Evolutionary conservation across 2,329 filamentous ascomycete genomes (phyloP).

Genomic region (Trichoderma sp.): DNA sequence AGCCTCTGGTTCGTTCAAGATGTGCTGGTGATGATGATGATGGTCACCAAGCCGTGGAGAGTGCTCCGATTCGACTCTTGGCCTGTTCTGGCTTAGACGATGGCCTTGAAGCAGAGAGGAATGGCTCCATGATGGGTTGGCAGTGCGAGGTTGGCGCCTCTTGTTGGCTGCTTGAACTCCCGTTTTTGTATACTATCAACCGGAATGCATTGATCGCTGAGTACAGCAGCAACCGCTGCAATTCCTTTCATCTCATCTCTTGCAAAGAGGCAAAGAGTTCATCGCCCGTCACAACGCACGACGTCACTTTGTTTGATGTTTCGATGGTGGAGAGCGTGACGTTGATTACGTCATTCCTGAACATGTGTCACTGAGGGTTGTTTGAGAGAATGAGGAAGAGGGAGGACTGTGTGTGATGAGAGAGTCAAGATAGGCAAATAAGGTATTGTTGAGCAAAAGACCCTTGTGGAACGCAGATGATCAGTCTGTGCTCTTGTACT

Average conservation of each 20-base stretch:
- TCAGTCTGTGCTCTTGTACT: neutral
- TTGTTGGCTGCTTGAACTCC: neutral
- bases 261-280: too few species aligned
- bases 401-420: neutral
- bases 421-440: neutral
- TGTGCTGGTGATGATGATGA: too few species aligned
- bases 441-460: neutral
- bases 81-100: slow-evolving; percentile 9
- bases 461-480: slow-evolving; percentile 2
- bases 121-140: neutral
- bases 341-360: slow-evolving; percentile 24
- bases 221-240: neutral
- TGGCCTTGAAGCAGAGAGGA: neutral
- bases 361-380: slow-evolving; percentile 14
- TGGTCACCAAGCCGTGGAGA: neutral
- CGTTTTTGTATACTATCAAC: neutral
- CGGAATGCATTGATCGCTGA: neutral
- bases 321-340: slow-evolving; percentile 9
- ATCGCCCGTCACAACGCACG: neutral
- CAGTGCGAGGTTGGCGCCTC: neutral
- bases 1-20: too few species aligned
- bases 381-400: neutral
- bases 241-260: too few species aligned
- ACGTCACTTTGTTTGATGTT: slow-evolving; percentile 18
- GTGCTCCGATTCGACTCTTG: slow-evolving; percentile 6